Evolutionary conservation across 257 asterid genomes (phyloP).

Genomic region (Linderniella brevidens): DNA sequence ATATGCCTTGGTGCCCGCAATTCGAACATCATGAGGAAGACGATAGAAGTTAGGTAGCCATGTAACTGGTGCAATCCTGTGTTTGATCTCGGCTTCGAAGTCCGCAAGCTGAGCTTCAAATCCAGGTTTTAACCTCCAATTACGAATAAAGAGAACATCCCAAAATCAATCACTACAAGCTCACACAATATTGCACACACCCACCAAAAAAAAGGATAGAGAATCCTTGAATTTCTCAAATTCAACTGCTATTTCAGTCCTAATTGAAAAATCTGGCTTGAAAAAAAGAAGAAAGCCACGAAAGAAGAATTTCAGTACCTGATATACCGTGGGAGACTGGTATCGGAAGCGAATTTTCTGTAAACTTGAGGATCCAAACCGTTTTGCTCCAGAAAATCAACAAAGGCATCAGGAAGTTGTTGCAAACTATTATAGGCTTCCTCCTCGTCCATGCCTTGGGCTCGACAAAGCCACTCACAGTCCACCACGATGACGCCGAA

Average conservation of each 20-base stretch:
- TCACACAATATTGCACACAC: too few relatives aligned
- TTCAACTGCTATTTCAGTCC: too few relatives aligned
- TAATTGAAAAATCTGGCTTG: too few relatives aligned
- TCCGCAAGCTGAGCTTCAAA: conserved; percentile 31
- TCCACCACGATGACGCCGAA: too few relatives aligned
- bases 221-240: not conserved
- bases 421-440: too few relatives aligned
- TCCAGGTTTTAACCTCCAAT: conserved; percentile 64
- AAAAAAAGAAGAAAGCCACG: conserved; percentile 3
- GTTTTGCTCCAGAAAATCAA: conserved; percentile 54
- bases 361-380: conserved; percentile 74
- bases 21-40: conserved; percentile 53
- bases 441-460: too few relatives aligned
- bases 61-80: conserved; percentile 34
- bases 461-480: too few relatives aligned
- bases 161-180: not conserved
- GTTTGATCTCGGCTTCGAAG: conserved; percentile 51
- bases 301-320: conserved; percentile 25
- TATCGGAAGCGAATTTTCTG: conserved; percentile 13
- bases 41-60: conserved; percentile 73
- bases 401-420: conserved; percentile 47
- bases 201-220: conserved; percentile 2
- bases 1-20: conserved; percentile 66
- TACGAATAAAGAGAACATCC: conserved; percentile 7
- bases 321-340: conserved; percentile 71